phyloP scores from a whole-genome alignment of 2,329 filamentous ascomycete genomes.

The Penicillium sp. region DNA sequence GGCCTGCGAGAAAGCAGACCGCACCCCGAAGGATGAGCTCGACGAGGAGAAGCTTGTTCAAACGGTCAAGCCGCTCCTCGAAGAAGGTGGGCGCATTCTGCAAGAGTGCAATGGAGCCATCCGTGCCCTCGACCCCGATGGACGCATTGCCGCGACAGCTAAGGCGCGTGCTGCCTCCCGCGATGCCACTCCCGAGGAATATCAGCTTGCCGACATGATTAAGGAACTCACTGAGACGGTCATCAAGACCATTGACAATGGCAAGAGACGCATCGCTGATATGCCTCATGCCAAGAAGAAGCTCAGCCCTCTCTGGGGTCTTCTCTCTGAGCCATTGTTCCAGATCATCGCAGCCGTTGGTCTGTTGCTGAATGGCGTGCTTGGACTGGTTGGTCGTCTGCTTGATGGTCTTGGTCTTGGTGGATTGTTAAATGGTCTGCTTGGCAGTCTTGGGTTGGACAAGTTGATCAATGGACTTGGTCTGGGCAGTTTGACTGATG shows the following conservation, averaged over 20 bases:
- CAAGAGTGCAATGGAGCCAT: slow-evolving; percentile 84
- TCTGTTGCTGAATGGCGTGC: slow-evolving; percentile 74
- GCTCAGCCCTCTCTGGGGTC: slow-evolving; percentile 82
- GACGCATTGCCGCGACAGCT: slow-evolving; percentile 77
- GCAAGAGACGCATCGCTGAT: slow-evolving; percentile 82
- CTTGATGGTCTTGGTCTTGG: slow-evolving; percentile 79
- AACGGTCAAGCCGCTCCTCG: slow-evolving; percentile 81
- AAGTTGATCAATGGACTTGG: slow-evolving; percentile 50
- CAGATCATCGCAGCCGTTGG: slow-evolving; percentile 91
- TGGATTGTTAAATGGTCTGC: slow-evolving; percentile 72
- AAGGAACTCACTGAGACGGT: slow-evolving; percentile 82
- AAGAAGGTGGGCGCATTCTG: slow-evolving; percentile 77
- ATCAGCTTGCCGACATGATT: slow-evolving; percentile 76
- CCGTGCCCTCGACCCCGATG: slow-evolving; percentile 84
- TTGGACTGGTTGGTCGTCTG: slow-evolving; percentile 78
- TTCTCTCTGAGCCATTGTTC: slow-evolving; percentile 73
- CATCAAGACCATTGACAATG: slow-evolving; percentile 77
- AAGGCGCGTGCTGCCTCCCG: slow-evolving; percentile 74
- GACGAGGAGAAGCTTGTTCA: slow-evolving; percentile 87
- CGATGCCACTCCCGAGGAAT: slow-evolving; percentile 79
- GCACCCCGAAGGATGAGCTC: slow-evolving; percentile 77
- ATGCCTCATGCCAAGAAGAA: slow-evolving; percentile 96
- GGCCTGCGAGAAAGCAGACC: slow-evolving; percentile 76
- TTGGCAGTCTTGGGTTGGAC: slow-evolving; percentile 68
- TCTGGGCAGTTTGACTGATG: slow-evolving; percentile 47